phyloP scores from a whole-genome alignment of 768 basidiomycete species.

The Dacryopinax primogenitus region DNA sequence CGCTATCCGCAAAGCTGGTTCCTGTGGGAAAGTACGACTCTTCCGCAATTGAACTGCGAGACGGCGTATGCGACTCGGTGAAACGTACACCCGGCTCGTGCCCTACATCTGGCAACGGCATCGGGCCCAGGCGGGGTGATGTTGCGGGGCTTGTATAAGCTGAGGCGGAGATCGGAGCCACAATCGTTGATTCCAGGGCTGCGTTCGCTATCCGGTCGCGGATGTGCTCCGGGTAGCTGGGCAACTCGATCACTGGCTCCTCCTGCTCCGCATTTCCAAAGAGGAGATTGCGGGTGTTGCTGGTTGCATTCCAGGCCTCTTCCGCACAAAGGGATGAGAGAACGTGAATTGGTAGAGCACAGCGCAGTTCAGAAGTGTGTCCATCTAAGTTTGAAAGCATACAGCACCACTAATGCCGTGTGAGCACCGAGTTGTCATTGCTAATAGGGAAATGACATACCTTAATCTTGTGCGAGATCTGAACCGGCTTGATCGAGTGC shows the following conservation, averaged over 20 bases:
- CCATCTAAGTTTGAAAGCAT: constrained; percentile 61
- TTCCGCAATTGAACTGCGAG: background rate
- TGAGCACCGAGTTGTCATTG: background rate
- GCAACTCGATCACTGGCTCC: constrained; percentile 61
- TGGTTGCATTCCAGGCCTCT: constrained; percentile 60
- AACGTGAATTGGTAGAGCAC: constrained; percentile 78
- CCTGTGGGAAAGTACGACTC: background rate
- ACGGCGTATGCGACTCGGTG: background rate
- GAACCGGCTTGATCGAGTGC: constrained; percentile 62
- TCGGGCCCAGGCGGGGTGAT: constrained; percentile 17
- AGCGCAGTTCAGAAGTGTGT: constrained; percentile 87
- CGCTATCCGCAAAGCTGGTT: background rate
- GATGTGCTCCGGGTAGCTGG: constrained; percentile 80
- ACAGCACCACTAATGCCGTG: background rate
- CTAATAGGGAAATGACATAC: constrained; percentile 22
- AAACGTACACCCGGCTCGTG: background rate
- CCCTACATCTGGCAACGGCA: constrained; percentile 14
- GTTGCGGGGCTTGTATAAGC: constrained; percentile 6
- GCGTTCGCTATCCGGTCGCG: constrained; percentile 61
- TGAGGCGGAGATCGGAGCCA: constrained; percentile 5
- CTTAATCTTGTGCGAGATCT: constrained; percentile 55
- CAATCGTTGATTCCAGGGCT: constrained; percentile 10
- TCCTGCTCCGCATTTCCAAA: constrained; percentile 37
- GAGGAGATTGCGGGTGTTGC: constrained; percentile 62
- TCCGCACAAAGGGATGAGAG: constrained; percentile 59